Evolutionary conservation across 2,329 filamentous ascomycete genomes (phyloP).

Genomic region (Sclerotinia sclerotiorum): DNA sequence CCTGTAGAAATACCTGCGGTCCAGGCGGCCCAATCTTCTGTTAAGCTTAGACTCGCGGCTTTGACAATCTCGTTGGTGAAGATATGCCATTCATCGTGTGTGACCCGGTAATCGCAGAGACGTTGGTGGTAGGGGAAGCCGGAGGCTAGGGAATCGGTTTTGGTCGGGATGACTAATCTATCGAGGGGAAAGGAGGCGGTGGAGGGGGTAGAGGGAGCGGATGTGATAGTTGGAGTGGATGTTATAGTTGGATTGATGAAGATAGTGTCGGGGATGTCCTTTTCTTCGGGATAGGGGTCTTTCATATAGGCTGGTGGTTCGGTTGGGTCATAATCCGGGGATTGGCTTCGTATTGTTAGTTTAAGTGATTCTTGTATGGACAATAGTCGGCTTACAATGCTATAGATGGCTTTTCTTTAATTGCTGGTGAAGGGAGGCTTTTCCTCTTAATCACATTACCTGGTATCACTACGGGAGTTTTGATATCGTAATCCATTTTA

Average conservation of each 20-base stretch:
- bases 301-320: not conserved
- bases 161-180: conserved; percentile 31
- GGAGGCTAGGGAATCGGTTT: conserved; percentile 32
- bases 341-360: not conserved
- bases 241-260: not conserved
- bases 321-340: conserved; percentile 1
- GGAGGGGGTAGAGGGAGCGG: not conserved
- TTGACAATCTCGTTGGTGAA: conserved; percentile 33
- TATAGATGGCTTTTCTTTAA: not conserved
- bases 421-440: not conserved
- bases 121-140: conserved; percentile 34
- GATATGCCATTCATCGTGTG: conserved; percentile 35
- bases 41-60: conserved; percentile 30
- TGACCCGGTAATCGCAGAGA: conserved; percentile 28
- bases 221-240: not conserved
- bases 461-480: not conserved
- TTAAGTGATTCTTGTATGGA: not conserved
- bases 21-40: conserved; percentile 33
- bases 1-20: conserved; percentile 33
- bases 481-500: conserved; percentile 5
- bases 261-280: not conserved
- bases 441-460: not conserved
- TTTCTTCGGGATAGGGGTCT: conserved; percentile 4
- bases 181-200: conserved; percentile 8
- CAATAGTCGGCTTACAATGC: not conserved